A percentile compares a stretch with the other conserved stretches of the same genome.
These are phyloP conservation scores for Bisporella sp. DNA, from an alignment of 2,329 filamentous ascomycete species.

Conservation along the genomic window DNA sequence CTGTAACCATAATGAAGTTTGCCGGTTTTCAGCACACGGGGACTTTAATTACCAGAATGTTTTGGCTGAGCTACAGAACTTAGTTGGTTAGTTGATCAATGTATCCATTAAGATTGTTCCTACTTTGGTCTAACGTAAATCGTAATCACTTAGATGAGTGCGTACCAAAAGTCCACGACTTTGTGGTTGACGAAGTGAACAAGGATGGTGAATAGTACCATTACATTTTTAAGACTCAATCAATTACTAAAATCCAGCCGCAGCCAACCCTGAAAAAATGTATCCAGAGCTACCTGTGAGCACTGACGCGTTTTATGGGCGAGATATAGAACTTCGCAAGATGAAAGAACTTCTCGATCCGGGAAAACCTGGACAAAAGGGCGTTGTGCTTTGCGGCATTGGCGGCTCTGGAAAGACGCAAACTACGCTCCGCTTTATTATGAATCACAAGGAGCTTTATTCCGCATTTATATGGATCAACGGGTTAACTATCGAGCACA, in stretches of 20 bases:
- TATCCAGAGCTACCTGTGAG: background rate
- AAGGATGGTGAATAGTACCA: background rate
- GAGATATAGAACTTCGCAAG: background rate
- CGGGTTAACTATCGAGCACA: background rate
- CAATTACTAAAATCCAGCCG: background rate
- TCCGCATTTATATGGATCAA: background rate
- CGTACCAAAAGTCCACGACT: no score
- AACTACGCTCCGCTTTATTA: background rate
- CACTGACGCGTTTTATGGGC: background rate
- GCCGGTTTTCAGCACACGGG: slow-evolving; percentile 5
- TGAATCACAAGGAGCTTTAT: background rate
- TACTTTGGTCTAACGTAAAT: no score
- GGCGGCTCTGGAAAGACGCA: background rate
- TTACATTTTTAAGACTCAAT: background rate
- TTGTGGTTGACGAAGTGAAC: background rate
- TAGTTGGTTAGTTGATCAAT: background rate
- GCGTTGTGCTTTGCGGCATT: background rate
- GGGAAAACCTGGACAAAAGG: background rate
- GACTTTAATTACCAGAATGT: slow-evolving; percentile 12
- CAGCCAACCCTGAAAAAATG: background rate
- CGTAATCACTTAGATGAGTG: no score
- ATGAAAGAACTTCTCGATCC: background rate
- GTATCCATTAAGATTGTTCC: no score
- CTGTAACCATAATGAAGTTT: slow-evolving; percentile 11
- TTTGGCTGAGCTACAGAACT: slow-evolving; percentile 2